These are phyloP conservation scores for Aspergillus alliaceus DNA, from an alignment of 2,329 filamentous ascomycete genomes.

Conservation along the genomic window DNA sequence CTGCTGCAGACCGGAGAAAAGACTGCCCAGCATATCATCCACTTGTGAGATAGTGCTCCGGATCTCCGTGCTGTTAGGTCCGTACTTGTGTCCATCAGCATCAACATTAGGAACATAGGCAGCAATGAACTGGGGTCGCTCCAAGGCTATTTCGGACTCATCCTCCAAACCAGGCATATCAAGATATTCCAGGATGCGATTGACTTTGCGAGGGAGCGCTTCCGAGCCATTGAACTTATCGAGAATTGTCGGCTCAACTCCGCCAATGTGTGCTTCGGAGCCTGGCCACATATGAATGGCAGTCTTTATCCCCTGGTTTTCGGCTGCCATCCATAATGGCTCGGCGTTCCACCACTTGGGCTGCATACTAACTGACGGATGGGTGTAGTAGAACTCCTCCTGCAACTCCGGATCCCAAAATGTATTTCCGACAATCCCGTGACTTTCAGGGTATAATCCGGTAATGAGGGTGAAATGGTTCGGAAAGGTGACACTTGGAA, in stretches of 20 bases:
- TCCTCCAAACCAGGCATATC: conserved; percentile 76
- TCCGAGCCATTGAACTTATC: conserved; percentile 85
- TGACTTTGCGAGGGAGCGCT: conserved; percentile 70
- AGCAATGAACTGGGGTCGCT: conserved; percentile 85
- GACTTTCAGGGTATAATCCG: conserved; percentile 86
- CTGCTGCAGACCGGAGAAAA: conserved; percentile 73
- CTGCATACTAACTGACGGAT: conserved; percentile 72
- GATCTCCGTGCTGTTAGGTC: conserved; percentile 94
- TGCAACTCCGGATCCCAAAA: conserved; percentile 83
- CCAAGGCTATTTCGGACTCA: conserved; percentile 49
- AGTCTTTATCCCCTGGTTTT: conserved; percentile 72
- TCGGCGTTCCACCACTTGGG: conserved; percentile 94
- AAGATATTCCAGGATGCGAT: conserved; percentile 76
- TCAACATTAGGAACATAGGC: conserved; percentile 96
- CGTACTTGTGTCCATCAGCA: conserved; percentile 79
- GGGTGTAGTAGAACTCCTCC: conserved; percentile 85
- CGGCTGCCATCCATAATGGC: conserved; percentile 90
- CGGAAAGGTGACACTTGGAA: conserved; percentile 94
- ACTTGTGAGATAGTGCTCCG: conserved; percentile 72
- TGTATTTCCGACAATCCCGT: conserved; percentile 89
- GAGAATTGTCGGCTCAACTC: conserved; percentile 73
- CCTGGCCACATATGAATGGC: conserved; percentile 99
- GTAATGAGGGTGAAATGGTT: conserved; percentile 95
- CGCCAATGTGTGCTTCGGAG: conserved; percentile 79
- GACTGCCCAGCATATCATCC: conserved; percentile 74